Base-by-base conservation (phyloP, 768 basidiomycete genomes). In the Russula foetens region DNA sequence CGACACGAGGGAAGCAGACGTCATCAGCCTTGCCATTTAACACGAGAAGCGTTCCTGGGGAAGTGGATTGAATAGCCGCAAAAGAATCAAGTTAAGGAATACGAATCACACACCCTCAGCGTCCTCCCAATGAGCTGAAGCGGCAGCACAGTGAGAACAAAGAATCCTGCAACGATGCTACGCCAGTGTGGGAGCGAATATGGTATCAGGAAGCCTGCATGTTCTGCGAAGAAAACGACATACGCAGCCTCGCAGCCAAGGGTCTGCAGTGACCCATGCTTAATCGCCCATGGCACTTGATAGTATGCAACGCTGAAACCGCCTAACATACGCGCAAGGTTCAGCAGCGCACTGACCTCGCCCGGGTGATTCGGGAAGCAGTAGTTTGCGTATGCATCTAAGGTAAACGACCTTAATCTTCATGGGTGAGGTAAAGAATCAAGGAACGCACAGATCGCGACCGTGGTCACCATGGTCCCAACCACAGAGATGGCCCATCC, bases 301-400 rank as follows among this genome's bases (percentile, higher is more conserved):
- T 81, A 86, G 70, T 81, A 85, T 1, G 84, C 82, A 23, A 86
- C 84, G 50, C 77, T 77, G 67, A 86, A 86, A 4, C 84, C 83
- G 39, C 83, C 83, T 21, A 85, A 72, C 1, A 73, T 75, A 48
- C 85, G 76, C 19, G 76, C 75, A 21, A 85, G 70, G 66, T 85
- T 86, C 63, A 86, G 71, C 24, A 86, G 72, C 0, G 81, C 80
- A 59, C 82, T 82, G 35, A 85, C 79, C 71, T 88, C 85, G 28
- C 85, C 86, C 73, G 75, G 75, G 44, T 75, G 71, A 26, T 67
- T 73, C 1, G 79, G 79, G 73, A 81, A 81, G 63, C 75, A 77
- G 66, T 81, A 76, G 61, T 78, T 79, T 58, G 74, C 74, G 59
- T 80, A 80, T 8, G 79, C 78, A 66, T 75, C 79, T 79, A 51